Evolutionary conservation across 2,329 filamentous ascomycete genomes (phyloP).

Genomic region (Albifimbria verrucaria): DNA sequence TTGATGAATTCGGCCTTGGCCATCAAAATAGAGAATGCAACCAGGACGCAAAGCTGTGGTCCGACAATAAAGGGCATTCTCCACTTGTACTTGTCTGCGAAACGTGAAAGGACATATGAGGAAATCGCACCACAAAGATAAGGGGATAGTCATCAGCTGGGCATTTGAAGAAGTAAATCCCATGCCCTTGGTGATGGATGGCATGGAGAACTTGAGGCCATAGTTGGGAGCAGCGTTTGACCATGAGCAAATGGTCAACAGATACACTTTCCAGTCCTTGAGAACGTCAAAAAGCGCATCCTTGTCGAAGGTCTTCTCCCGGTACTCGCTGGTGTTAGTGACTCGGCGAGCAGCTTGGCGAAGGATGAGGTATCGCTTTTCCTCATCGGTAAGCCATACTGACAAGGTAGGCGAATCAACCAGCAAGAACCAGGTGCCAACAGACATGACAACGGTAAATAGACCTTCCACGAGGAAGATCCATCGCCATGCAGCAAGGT

Average conservation of each 20-base stretch:
- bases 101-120: constrained; percentile 19
- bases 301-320: not conserved
- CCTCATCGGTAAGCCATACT: constrained; percentile 15
- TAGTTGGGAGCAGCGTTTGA: constrained; percentile 32
- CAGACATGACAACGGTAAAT: constrained; percentile 28
- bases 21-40: constrained; percentile 22
- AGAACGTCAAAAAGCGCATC: constrained; percentile 2
- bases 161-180: constrained; percentile 30
- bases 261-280: constrained; percentile 39
- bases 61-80: constrained; percentile 31
- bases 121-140: constrained; percentile 22
- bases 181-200: constrained; percentile 36
- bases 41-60: constrained; percentile 23
- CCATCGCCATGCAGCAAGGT: constrained; percentile 18
- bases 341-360: constrained; percentile 5
- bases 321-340: not conserved
- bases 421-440: constrained; percentile 47
- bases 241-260: constrained; percentile 35
- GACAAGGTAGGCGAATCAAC: constrained; percentile 13
- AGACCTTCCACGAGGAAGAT: constrained; percentile 23
- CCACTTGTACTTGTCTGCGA: constrained; percentile 27
- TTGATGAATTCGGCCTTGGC: constrained; percentile 14
- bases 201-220: constrained; percentile 26
- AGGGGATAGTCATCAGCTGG: constrained; percentile 29
- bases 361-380: constrained; percentile 13